phyloP scores from a whole-genome alignment of 768 basidiomycete species.

The Rhodotorula graminis region DNA sequence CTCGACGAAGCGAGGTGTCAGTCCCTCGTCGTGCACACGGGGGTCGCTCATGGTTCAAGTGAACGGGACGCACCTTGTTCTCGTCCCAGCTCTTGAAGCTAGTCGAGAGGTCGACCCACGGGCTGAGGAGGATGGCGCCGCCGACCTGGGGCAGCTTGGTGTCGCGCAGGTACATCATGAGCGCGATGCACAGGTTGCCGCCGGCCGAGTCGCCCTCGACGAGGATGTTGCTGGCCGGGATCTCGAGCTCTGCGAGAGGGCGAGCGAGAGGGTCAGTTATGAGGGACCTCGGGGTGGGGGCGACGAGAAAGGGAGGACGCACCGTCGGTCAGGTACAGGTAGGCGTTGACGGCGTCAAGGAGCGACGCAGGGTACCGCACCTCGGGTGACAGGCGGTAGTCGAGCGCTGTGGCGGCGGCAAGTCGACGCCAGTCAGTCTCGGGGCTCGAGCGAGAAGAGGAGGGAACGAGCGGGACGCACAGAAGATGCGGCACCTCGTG shows the following conservation, averaged over 20 bases:
- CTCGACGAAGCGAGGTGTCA: neutral
- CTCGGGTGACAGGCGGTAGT: slow-evolving; percentile 92
- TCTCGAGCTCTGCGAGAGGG: slow-evolving; percentile 5
- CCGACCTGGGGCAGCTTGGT: slow-evolving; percentile 75
- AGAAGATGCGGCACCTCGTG: slow-evolving; percentile 74
- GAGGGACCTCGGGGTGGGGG: rapidly evolving
- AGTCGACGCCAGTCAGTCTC: rapidly evolving
- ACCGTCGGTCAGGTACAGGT: slow-evolving; percentile 77
- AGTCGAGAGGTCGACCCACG: slow-evolving; percentile 68
- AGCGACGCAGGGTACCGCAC: slow-evolving; percentile 82
- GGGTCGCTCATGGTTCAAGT: no score
- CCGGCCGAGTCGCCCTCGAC: slow-evolving; percentile 86
- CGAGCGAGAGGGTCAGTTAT: no score
- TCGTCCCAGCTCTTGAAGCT: slow-evolving; percentile 93
- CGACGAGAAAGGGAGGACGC: slow-evolving; percentile 60
- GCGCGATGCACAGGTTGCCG: slow-evolving; percentile 73
- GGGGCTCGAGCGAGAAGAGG: neutral
- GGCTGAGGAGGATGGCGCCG: slow-evolving; percentile 74
- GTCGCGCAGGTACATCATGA: slow-evolving; percentile 87
- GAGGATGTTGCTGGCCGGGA: slow-evolving; percentile 62
- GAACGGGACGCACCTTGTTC: slow-evolving; percentile 53
- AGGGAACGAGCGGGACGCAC: neutral
- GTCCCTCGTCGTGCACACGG: no score
- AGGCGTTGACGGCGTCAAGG: slow-evolving; percentile 76
- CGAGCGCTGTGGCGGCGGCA: slow-evolving; percentile 58